Evolutionary conservation across 257 asterid species (phyloP).

Genomic region (Forsythia viridissima): DNA sequence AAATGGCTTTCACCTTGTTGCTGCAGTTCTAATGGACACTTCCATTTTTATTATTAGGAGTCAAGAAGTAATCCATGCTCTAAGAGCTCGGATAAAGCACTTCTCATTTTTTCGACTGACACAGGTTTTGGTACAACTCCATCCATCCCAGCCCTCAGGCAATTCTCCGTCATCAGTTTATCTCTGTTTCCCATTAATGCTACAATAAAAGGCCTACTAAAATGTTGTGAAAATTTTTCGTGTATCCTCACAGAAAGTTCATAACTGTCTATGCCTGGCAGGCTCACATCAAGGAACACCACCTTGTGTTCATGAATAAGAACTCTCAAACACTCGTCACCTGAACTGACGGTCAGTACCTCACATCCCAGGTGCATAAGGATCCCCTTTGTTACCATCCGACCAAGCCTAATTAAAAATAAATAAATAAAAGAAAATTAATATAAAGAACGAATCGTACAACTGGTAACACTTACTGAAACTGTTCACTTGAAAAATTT

Average conservation of each 20-base stretch:
- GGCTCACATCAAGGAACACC: conserved; percentile 63
- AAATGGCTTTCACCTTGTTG: conserved; percentile 1
- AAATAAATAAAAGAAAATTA: no score
- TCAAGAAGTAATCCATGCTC: conserved; percentile 63
- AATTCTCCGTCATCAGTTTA: conserved; percentile 62
- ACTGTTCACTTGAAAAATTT: no score
- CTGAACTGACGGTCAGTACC: conserved; percentile 61
- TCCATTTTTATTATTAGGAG: conserved; percentile 31
- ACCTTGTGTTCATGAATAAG: conserved; percentile 68
- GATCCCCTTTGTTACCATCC: conserved; percentile 46
- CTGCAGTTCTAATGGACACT: neutral
- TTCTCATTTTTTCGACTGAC: conserved; percentile 82
- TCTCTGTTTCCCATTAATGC: conserved; percentile 73
- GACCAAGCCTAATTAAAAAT: neutral
- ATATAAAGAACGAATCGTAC: no score
- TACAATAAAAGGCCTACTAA: conserved; percentile 61
- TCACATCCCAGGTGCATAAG: conserved; percentile 85
- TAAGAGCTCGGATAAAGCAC: conserved; percentile 63
- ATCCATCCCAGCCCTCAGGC: conserved; percentile 81
- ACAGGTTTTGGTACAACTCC: conserved; percentile 79
- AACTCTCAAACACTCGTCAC: conserved; percentile 74
- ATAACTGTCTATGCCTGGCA: conserved; percentile 53
- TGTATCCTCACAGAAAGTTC: conserved; percentile 62
- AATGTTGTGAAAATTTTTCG: conserved; percentile 60
- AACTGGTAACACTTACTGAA: no score